Percentiles rank a stretch among this genome's conserved stretches.
Evolutionary conservation across 2,329 filamentous ascomycete genomes (phyloP).

Genomic region (Hymenoscyphus fraxineus): DNA sequence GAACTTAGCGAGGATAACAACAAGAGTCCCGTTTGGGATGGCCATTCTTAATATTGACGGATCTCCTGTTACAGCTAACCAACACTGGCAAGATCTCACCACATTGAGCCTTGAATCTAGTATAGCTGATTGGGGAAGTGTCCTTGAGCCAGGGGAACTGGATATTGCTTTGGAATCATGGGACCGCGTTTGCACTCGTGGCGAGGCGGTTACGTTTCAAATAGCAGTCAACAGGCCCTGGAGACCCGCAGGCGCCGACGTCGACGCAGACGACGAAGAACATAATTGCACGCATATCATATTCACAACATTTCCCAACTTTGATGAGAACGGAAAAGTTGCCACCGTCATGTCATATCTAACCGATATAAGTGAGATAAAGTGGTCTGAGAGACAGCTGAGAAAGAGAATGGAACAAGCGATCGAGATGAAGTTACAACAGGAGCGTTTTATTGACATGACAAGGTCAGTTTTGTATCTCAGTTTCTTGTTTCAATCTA

Average conservation of each 20-base stretch:
- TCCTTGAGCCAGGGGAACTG: slow-evolving; percentile 18
- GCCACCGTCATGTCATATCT: slow-evolving; percentile 17
- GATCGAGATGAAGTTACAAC: slow-evolving; percentile 59
- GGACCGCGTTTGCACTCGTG: slow-evolving; percentile 10
- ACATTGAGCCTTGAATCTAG: slow-evolving; percentile 12
- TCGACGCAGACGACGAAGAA: slow-evolving; percentile 17
- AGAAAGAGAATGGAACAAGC: slow-evolving; percentile 45
- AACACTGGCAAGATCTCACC: slow-evolving; percentile 20
- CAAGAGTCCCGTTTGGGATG: slow-evolving; percentile 70
- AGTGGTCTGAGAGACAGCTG: slow-evolving; percentile 22
- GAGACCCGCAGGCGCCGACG: slow-evolving; percentile 17
- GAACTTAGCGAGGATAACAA: slow-evolving; percentile 66
- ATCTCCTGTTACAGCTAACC: slow-evolving; percentile 34
- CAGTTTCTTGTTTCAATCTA: not conserved
- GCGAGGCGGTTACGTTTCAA: slow-evolving; percentile 16
- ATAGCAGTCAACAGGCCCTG: slow-evolving; percentile 16
- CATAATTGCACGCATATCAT: slow-evolving; percentile 20
- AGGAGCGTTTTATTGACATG: slow-evolving; percentile 79
- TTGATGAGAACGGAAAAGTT: slow-evolving; percentile 22
- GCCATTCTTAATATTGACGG: slow-evolving; percentile 64
- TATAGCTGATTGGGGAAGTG: slow-evolving; percentile 13
- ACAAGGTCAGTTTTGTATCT: slow-evolving; percentile 39
- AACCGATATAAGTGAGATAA: slow-evolving; percentile 17
- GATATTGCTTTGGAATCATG: slow-evolving; percentile 13
- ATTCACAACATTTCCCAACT: slow-evolving; percentile 21